These are phyloP conservation scores for Alloascoidea hylecoeti DNA, from an alignment of 805 yeast genomes.

Conservation along the genomic window DNA sequence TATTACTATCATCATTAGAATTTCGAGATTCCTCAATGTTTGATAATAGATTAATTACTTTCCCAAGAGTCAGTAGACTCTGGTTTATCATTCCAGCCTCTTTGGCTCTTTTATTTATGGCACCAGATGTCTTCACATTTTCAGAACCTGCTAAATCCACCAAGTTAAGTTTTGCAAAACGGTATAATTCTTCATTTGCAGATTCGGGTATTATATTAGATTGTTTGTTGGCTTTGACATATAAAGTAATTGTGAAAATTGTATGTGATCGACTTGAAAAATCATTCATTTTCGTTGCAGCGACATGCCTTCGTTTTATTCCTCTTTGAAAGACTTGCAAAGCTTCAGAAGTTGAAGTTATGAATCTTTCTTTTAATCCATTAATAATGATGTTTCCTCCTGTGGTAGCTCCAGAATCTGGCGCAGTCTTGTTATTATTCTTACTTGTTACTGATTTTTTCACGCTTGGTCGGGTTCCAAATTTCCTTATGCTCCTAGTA, in stretches of 20 bases:
- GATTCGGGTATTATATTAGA: background rate
- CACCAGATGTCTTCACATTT: constrained; percentile 79
- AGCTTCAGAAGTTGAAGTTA: constrained; percentile 34
- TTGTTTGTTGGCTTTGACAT: constrained; percentile 27
- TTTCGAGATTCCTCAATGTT: constrained; percentile 36
- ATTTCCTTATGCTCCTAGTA: constrained; percentile 10
- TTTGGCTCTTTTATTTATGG: constrained; percentile 69
- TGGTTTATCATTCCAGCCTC: constrained; percentile 93
- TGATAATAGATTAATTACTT: constrained; percentile 60
- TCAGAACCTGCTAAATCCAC: constrained; percentile 96
- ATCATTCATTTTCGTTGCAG: constrained; percentile 67
- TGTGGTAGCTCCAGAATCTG: background rate
- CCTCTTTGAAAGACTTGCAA: constrained; percentile 39
- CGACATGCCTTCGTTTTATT: constrained; percentile 50
- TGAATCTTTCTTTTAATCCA: constrained; percentile 41
- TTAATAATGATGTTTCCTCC: constrained; percentile 31
- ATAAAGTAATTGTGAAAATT: constrained; percentile 55
- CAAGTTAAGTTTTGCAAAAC: constrained; percentile 58
- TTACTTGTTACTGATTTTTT: constrained; percentile 3
- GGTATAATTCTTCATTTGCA: constrained; percentile 20
- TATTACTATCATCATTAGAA: no score
- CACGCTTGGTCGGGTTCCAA: background rate
- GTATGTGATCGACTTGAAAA: constrained; percentile 71
- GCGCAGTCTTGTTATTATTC: background rate
- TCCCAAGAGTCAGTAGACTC: constrained; percentile 72